phyloP scores from a whole-genome alignment of 192 early-diverging fungal genomes.

The Backusella circina region DNA sequence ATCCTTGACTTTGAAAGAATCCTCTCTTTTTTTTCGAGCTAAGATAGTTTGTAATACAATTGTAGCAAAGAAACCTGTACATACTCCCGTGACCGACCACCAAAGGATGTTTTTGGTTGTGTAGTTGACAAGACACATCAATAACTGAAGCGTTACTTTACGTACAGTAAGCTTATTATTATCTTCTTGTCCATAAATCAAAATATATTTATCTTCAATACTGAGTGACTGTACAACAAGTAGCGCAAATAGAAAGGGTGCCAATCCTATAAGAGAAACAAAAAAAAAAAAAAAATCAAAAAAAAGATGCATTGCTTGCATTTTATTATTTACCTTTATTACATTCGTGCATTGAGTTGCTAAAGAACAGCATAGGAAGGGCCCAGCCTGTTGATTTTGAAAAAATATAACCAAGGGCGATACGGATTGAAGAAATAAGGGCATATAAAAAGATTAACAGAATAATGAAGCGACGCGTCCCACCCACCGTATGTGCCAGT shows the following conservation, averaged over 20 bases:
- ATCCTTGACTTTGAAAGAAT: not conserved
- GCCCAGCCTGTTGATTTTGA: constrained; percentile 50
- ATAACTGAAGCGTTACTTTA: constrained; percentile 39
- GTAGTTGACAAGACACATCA: constrained; percentile 48
- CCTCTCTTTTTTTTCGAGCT: constrained; percentile 4
- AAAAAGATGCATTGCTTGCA: not conserved
- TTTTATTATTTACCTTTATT: constrained; percentile 45
- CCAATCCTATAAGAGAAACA: constrained; percentile 32
- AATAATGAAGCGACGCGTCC: constrained; percentile 38
- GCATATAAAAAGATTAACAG: constrained; percentile 26
- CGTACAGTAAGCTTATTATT: constrained; percentile 33
- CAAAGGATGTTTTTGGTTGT: constrained; percentile 47
- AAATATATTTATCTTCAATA: constrained; percentile 39
- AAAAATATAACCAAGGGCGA: constrained; percentile 43
- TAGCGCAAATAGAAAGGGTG: constrained; percentile 49
- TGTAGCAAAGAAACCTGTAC: constrained; percentile 39
- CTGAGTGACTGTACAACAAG: constrained; percentile 44
- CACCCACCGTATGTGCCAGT: constrained; percentile 39
- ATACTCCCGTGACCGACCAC: constrained; percentile 51
- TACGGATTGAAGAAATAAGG: constrained; percentile 24
- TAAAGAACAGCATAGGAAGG: constrained; percentile 48
- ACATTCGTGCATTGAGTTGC: constrained; percentile 50
- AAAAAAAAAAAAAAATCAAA: not conserved
- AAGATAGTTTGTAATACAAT: constrained; percentile 27
- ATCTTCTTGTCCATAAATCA: constrained; percentile 30